phyloP scores from a whole-genome alignment of 2,329 filamentous ascomycete genomes.

The Diatrype stigma region DNA sequence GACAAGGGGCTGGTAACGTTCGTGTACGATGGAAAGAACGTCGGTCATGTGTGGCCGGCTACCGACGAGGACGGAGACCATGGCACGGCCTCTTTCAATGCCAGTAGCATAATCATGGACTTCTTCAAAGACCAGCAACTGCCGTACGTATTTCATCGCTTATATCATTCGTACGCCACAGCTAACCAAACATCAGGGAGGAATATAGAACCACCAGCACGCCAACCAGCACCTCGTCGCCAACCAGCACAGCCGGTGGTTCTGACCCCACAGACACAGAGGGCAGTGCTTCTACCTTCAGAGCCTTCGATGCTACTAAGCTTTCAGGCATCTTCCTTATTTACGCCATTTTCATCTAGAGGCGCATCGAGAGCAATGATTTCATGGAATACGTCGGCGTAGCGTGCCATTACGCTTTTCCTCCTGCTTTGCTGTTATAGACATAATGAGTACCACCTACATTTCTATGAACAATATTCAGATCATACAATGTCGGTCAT shows the following conservation, averaged over 20 bases:
- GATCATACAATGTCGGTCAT: not conserved
- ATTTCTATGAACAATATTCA: no score
- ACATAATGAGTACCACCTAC: no score
- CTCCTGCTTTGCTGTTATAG: not conserved
- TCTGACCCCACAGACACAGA: not conserved
- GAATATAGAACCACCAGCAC: not conserved
- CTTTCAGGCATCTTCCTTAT: not conserved
- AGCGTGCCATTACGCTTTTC: not conserved
- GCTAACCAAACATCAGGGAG: not conserved
- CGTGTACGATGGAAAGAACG: slow-evolving; percentile 2
- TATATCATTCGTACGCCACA: not conserved
- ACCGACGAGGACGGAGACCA: not conserved
- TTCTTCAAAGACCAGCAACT: slow-evolving; percentile 1
- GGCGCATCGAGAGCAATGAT: not conserved
- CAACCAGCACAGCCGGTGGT: not conserved
- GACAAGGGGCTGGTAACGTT: not conserved
- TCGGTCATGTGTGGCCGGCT: slow-evolving; percentile 3
- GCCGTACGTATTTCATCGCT: not conserved
- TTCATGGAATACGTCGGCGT: not conserved
- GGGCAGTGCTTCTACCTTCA: not conserved
- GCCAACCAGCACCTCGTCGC: not conserved
- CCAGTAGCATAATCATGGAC: slow-evolving; percentile 2
- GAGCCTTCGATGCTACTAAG: not conserved
- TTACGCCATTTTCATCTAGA: not conserved
- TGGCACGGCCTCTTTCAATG: slow-evolving; percentile 3